A percentile compares a stretch with the other conserved stretches of the same genome.
Evolutionary conservation across 2,329 filamentous ascomycete species (phyloP).

Genomic region (Aspergillus proliferans): DNA sequence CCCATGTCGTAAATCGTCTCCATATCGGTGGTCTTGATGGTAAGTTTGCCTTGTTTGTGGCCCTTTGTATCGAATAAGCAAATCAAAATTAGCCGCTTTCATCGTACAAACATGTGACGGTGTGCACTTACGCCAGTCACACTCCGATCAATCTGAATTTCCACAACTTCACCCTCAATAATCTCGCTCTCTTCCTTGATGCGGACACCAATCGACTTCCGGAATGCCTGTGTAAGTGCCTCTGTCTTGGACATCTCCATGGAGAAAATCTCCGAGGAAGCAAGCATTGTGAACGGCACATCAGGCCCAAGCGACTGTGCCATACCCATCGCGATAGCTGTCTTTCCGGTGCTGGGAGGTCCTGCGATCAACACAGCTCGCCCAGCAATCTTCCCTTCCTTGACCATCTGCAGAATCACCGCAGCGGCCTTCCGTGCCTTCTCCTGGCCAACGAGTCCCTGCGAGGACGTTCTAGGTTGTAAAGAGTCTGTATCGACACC

Average conservation of each 20-base stretch:
- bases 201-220: conserved; percentile 93
- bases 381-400: conserved; percentile 96
- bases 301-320: conserved; percentile 89
- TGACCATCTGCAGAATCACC: conserved; percentile 97
- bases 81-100: conserved; percentile 8
- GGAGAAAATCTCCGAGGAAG: conserved; percentile 95
- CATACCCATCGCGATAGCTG: conserved; percentile 98
- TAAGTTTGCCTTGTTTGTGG: conserved; percentile 97
- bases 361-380: conserved; percentile 91
- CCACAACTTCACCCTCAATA: conserved; percentile 97
- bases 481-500: conserved; percentile 88
- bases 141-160: conserved; percentile 96
- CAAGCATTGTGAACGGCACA: conserved; percentile 92
- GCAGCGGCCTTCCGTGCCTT: conserved; percentile 95
- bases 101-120: neutral
- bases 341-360: conserved; percentile 95
- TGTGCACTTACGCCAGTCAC: conserved; percentile 66
- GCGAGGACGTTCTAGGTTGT: conserved; percentile 75
- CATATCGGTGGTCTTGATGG: conserved; percentile 99
- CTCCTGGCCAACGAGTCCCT: conserved; percentile 91
- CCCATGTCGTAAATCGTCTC: conserved; percentile 99
- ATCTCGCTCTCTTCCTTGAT: conserved; percentile 99
- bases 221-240: conserved; percentile 95
- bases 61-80: conserved; percentile 42
- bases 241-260: conserved; percentile 99